Base-by-base conservation (phyloP, 2,329 filamentous ascomycete genomes). In the Akanthomyces lecanii region DNA sequence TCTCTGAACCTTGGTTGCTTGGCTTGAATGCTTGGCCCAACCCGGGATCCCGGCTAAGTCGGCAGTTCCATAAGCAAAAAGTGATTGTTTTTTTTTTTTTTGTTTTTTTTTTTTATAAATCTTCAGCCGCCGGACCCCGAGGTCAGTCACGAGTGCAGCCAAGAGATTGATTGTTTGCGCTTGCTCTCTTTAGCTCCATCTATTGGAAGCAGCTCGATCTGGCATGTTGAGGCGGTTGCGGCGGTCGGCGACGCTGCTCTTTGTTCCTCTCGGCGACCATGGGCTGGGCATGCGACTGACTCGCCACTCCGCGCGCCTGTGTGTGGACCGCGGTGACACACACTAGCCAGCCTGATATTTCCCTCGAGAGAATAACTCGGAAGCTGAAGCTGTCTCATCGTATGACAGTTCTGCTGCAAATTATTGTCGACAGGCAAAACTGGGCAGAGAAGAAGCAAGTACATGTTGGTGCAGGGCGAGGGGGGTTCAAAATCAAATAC, bases 101-200 rank as follows among this genome's bases (percentile, higher is more conserved):
- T 51, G n/a, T 51, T 51, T 51, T 30, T 18, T n/a, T 51, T 51
- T 51, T 51, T 30, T 8, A 30, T 33, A 11, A 8, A 33, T 8
- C 47, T 33, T 51, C 47, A 51, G 47, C 47, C 47, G 47, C 47
- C 25, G 47, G 47, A 51, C 47, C 47, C 25, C 8, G 25, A n/a
- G 33, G 25, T 30, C 16, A 14, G 47, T 50, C 47, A 33, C 47
- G 47, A 51, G 23, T 33, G 47, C 47, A 51, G 47, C 47, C 23
- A 51, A 51, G 47, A 51, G 47, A 51, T 51, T 51, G 3, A 51
- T 50, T 50, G 47, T 25, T 51, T 51, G 47, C 47, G 47, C 47
- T 51, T 51, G 47, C 47, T 21, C 21, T 21, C 21, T 21, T 21
- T 51, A 51, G 25, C 47, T 33, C 25, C 47, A 51, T 51, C 25